phyloP scores from a whole-genome alignment of 2,329 filamentous ascomycete genomes.

The Pestalotiopsis sp. region DNA sequence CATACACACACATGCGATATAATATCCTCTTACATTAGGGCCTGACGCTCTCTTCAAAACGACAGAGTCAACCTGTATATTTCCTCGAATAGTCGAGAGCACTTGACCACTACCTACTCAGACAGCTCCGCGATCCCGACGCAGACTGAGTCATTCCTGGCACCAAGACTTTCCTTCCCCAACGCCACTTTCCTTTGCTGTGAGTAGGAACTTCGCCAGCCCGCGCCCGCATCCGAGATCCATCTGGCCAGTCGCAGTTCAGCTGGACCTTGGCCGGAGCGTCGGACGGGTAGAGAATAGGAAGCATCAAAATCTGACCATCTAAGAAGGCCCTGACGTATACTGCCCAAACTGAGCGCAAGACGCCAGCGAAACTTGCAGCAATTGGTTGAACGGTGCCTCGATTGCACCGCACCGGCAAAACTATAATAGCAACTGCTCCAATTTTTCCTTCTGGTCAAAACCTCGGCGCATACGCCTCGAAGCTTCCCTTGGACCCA shows the following conservation, averaged over 20 bases:
- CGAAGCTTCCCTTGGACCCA: background rate
- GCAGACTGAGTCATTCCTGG: background rate
- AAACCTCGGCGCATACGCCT: conserved; percentile 2
- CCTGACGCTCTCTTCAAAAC: background rate
- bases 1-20: background rate
- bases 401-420: background rate
- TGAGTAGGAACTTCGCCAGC: background rate
- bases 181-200: background rate
- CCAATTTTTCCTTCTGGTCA: background rate
- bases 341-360: background rate
- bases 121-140: background rate
- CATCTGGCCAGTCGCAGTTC: background rate
- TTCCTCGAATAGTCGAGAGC: background rate
- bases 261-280: background rate
- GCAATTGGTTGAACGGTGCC: background rate
- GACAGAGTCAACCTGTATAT: background rate
- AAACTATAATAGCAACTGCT: conserved; percentile 6
- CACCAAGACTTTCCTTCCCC: background rate
- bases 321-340: background rate
- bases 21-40: background rate
- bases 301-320: background rate
- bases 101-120: background rate
- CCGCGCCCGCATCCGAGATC: background rate
- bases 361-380: background rate
- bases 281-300: background rate